These are phyloP conservation scores for Ramaria rubella DNA, from an alignment of 768 basidiomycete species.

Conservation along the genomic window DNA sequence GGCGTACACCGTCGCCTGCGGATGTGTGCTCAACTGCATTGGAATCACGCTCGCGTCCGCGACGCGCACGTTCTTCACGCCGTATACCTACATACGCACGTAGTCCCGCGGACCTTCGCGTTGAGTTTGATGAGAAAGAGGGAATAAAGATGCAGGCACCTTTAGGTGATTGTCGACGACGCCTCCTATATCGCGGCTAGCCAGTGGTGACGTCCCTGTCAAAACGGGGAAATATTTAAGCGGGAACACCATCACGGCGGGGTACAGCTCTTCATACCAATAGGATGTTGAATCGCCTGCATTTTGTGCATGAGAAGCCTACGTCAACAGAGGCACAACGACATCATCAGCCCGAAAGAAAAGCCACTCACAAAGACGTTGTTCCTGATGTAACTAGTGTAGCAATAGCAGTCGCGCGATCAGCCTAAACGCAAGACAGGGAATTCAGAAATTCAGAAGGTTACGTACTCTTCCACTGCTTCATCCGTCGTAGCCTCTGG, in stretches of 20 bases:
- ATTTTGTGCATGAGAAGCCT: too few relatives aligned
- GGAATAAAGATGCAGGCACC: not conserved
- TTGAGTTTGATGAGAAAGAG: not conserved
- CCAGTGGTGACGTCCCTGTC: not conserved
- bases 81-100: constrained; percentile 12
- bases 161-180: not conserved
- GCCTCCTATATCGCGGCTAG: not conserved
- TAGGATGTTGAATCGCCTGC: too few relatives aligned
- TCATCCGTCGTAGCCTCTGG: not conserved
- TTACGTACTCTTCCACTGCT: constrained; percentile 1
- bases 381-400: not conserved
- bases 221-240: too few relatives aligned
- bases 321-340: too few relatives aligned
- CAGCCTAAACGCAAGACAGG: too few relatives aligned
- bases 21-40: constrained; percentile 4
- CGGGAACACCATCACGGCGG: too few relatives aligned
- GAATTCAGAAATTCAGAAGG: not conserved
- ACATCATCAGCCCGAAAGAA: not conserved
- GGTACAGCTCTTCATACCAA: too few relatives aligned
- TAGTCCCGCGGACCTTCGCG: too few relatives aligned
- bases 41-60: constrained; percentile 19
- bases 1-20: constrained; percentile 5
- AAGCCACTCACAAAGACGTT: not conserved
- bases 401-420: not conserved
- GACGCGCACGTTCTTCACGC: constrained; percentile 16